phyloP scores from a whole-genome alignment of 768 basidiomycete genomes.

The Leccinum truebloodii region DNA sequence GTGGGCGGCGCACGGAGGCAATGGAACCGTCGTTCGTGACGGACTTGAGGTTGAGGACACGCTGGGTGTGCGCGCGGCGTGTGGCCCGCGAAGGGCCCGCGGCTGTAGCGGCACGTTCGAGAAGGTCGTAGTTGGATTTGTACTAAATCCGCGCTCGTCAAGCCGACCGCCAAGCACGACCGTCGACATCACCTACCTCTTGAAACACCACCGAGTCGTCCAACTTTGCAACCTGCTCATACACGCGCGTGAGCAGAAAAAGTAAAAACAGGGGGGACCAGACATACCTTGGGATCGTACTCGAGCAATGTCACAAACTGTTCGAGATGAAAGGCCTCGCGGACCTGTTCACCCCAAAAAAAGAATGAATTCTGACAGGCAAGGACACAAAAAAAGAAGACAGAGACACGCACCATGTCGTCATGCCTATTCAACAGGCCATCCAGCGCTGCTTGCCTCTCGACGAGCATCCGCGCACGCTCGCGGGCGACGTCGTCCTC shows the following conservation, averaged over 20 bases:
- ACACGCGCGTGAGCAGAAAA: background rate
- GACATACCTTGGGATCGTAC: constrained; percentile 61
- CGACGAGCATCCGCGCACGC: constrained; percentile 50
- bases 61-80: constrained; percentile 57
- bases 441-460: constrained; percentile 62
- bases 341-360: constrained; percentile 47
- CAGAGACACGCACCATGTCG: constrained; percentile 56
- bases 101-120: constrained; percentile 44
- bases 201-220: constrained; percentile 74
- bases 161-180: background rate
- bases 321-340: constrained; percentile 89
- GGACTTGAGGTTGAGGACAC: constrained; percentile 44
- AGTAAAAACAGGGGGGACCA: too few relatives aligned
- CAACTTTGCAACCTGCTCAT: constrained; percentile 60
- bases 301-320: constrained; percentile 72
- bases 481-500: constrained; percentile 34
- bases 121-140: constrained; percentile 61
- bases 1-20: constrained; percentile 10
- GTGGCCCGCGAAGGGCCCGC: constrained; percentile 59
- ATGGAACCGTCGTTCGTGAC: constrained; percentile 14
- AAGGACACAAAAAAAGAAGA: background rate
- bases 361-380: background rate
- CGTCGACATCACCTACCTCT: constrained; percentile 49
- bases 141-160: constrained; percentile 40
- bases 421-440: constrained; percentile 68